phyloP scores from a whole-genome alignment of 202 grass and related monocot genomes.

The Saccharum hybrid region DNA sequence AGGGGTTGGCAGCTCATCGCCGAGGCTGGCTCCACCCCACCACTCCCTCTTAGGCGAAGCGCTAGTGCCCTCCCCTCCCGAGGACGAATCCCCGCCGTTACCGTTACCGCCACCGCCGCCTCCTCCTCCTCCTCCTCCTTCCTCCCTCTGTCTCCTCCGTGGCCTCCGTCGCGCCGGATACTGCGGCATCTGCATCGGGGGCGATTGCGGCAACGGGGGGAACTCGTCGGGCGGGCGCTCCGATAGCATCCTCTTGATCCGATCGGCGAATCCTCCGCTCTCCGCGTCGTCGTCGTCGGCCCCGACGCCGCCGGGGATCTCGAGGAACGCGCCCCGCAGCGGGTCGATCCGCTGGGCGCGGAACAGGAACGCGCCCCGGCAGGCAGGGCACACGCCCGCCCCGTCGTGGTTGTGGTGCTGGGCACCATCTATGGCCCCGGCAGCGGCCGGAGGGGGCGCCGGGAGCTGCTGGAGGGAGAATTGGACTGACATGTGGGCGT shows the following conservation, averaged over 20 bases:
- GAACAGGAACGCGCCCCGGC: slow-evolving; percentile 63
- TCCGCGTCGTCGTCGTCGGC: slow-evolving; percentile 38
- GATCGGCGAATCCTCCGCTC: slow-evolving; percentile 39
- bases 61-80: no score
- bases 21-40: no score
- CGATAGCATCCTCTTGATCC: slow-evolving; percentile 50
- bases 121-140: no score
- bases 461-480: neutral
- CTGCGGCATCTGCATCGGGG: slow-evolving; percentile 50
- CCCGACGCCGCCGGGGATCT: slow-evolving; percentile 54
- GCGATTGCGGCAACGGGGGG: slow-evolving; percentile 44
- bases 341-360: slow-evolving; percentile 69
- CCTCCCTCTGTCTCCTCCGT: no score
- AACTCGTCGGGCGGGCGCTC: slow-evolving; percentile 61
- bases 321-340: slow-evolving; percentile 71
- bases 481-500: no score
- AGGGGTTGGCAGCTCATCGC: no score
- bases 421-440: neutral
- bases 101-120: no score
- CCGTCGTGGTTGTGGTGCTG: slow-evolving; percentile 44
- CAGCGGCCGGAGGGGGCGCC: neutral
- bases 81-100: no score
- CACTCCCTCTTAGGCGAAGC: no score
- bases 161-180: slow-evolving; percentile 31
- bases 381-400: slow-evolving; percentile 57